Percentiles rank a stretch among this genome's conserved stretches.
phyloP scores from a whole-genome alignment of 2,329 filamentous ascomycete genomes.

The Alternaria brassicicola region DNA sequence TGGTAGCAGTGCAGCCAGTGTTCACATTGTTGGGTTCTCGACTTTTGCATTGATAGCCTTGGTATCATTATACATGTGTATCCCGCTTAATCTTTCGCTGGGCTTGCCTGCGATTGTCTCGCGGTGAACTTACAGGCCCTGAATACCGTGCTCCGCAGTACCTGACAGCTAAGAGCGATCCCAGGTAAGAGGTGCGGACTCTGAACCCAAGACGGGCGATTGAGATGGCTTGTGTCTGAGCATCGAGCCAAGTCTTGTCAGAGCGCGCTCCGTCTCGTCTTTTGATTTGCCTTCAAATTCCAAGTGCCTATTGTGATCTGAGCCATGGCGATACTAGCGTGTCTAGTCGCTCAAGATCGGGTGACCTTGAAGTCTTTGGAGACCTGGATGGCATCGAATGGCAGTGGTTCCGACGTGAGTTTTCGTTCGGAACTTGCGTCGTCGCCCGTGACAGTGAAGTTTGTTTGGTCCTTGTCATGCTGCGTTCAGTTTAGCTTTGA shows the following conservation, averaged over 20 bases:
- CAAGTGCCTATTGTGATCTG: not conserved
- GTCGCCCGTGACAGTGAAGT: constrained; percentile 21
- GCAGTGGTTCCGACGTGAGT: constrained; percentile 16
- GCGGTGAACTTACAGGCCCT: not conserved
- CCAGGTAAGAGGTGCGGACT: not conserved
- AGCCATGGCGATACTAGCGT: not conserved
- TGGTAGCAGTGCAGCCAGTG: not conserved
- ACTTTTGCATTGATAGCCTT: not conserved
- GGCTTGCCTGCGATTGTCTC: not conserved
- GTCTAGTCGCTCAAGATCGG: constrained; percentile 2
- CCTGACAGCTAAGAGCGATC: not conserved
- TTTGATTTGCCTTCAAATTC: too few species aligned
- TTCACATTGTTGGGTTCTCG: not conserved
- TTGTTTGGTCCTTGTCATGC: constrained; percentile 26
- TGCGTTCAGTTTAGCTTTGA: constrained; percentile 9
- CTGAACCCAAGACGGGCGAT: not conserved
- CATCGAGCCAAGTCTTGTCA: not conserved
- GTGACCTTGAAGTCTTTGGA: constrained; percentile 26
- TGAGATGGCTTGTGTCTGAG: not conserved
- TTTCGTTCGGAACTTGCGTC: constrained; percentile 30
- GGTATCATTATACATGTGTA: not conserved
- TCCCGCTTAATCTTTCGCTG: not conserved
- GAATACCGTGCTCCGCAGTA: not conserved
- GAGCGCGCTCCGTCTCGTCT: not conserved
- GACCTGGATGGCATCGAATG: constrained; percentile 23